Base-by-base conservation (phyloP, 306 rosid species). In the Inga laurina region DNA sequence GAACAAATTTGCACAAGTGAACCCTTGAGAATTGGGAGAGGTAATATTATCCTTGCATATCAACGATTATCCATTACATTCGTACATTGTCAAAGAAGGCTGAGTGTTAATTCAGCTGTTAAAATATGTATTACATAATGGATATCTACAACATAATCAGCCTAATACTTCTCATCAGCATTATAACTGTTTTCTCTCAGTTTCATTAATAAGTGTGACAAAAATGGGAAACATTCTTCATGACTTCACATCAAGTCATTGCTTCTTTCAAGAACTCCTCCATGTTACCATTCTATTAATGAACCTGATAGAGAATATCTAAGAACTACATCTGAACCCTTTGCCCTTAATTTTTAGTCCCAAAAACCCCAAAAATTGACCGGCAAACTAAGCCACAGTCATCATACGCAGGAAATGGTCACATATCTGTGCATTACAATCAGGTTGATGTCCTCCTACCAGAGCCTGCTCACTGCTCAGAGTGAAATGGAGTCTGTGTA, bases 311-410 rank as follows among this genome's bases (percentile, higher is more conserved):
- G 0, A 32, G 21, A 66, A 35, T 16, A 66, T 66, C 72, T 9
- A 19, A 35, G 3, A 37, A 19, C 48, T 68, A 27, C 34, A 22
- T 61, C 67, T 22, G n/a, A 68, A 19, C 3, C n/a, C 24, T 22
- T 43, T 44, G 10, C 35, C 32, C 35, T 15, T 71, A 45, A 46
- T 10, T 44, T 72, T 2, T 70, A 52, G 66, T 48, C 37, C 22
- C 14, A 76, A 62, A 73, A 61, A 77, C n/a, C 15, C 76, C 72
- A 85, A 85, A 71, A 49, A 35, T 27, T 32, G 44, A 35, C 79
- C 13, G 22, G 32, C 24, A 70, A 49, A 72, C 62, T 71, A 52
- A n/a, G 19, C 66, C 72, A 84, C 4, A 21, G 59, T 22, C 52
- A 8, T 76, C 16, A 21, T 39, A 48, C 57, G 49, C 59, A 34